phyloP scores from a whole-genome alignment of 2,329 filamentous ascomycete species.

The Hirsutella minnesotensis region DNA sequence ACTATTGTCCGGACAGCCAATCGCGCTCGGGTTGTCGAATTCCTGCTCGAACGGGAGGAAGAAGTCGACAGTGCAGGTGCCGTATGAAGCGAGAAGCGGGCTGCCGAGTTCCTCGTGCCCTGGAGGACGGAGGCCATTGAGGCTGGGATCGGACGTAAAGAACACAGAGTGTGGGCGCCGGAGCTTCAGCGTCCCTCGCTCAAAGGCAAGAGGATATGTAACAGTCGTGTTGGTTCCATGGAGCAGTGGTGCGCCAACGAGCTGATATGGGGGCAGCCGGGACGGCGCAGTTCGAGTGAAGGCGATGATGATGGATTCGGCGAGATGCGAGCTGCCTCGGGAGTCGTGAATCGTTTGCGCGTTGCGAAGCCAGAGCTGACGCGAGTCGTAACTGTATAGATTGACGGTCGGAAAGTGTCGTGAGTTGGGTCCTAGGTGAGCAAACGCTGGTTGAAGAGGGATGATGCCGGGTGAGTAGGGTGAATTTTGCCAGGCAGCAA shows the following conservation, averaged over 20 bases:
- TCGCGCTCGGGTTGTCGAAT: neutral
- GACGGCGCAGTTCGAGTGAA: neutral
- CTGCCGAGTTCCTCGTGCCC: conserved; percentile 9
- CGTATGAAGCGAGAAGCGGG: neutral
- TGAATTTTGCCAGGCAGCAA: no score
- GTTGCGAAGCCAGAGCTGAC: no score
- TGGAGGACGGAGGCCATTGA: conserved; percentile 12
- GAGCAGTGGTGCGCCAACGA: neutral
- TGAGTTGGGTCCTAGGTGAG: no score
- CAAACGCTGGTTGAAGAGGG: no score
- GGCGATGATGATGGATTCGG: neutral
- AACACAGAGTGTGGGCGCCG: conserved; percentile 1
- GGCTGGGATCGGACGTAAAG: conserved; percentile 2
- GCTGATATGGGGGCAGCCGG: neutral
- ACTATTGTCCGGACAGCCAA: neutral
- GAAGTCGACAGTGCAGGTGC: neutral
- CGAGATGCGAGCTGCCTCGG: no score
- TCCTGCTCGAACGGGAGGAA: neutral
- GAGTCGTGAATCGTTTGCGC: no score
- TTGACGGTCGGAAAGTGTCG: no score
- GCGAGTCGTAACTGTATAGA: no score
- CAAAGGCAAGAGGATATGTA: conserved; percentile 2
- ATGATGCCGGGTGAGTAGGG: no score
- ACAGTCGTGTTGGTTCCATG: conserved; percentile 1
- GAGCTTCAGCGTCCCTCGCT: conserved; percentile 6